Conservation (phyloP, 2,329 filamentous ascomycete genomes). For the Ceratocystis ficicola region DNA sequence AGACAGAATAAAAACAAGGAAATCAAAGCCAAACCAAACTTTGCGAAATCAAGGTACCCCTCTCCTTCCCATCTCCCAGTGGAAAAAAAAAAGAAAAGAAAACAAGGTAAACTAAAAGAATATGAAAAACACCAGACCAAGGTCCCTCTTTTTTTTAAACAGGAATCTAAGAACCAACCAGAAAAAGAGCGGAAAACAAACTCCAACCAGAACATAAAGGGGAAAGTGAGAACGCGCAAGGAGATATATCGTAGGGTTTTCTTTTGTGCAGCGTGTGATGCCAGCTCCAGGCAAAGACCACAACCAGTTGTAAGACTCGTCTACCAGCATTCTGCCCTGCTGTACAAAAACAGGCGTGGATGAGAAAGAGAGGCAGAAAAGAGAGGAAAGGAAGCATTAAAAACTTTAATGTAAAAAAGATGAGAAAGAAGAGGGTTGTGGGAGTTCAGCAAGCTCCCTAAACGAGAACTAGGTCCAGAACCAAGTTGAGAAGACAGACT, state of each 20-base stretch:
- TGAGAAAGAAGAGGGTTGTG: slow-evolving; percentile 5
- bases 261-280: slow-evolving; percentile 6
- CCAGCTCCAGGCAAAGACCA: slow-evolving; percentile 7
- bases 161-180: slow-evolving; percentile 11
- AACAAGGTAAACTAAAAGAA: slow-evolving; percentile 5
- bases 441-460: too few species aligned
- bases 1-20: slow-evolving; percentile 11
- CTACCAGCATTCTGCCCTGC: neutral
- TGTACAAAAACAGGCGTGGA: neutral
- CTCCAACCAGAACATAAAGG: slow-evolving; percentile 3
- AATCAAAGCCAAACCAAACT: neutral
- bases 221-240: slow-evolving; percentile 13
- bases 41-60: neutral
- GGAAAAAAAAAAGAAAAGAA: neutral
- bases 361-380: neutral
- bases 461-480: neutral
- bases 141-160: slow-evolving; percentile 10
- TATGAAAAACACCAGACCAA: neutral
- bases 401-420: slow-evolving; percentile 11
- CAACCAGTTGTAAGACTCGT: neutral
- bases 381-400: slow-evolving; percentile 9
- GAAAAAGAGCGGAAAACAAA: neutral
- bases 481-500: neutral
- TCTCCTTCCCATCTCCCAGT: neutral
- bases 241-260: slow-evolving; percentile 6